Evolutionary conservation across 306 rosid species (phyloP).

Genomic region (Cicer bijugum): DNA sequence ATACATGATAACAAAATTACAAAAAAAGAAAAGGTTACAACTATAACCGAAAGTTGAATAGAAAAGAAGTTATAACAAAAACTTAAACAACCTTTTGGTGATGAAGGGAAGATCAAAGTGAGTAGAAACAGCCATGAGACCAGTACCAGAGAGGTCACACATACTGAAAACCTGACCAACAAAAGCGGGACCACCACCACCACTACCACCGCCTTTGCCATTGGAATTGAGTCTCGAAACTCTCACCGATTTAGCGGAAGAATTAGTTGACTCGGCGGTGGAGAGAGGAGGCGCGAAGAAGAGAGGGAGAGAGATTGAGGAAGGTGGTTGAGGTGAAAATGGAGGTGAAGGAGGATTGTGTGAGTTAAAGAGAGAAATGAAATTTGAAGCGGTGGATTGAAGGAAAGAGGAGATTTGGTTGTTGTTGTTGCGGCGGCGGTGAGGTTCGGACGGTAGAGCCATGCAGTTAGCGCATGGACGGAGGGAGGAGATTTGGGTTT

Average conservation of each 20-base stretch:
- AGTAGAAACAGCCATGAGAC: constrained; percentile 95
- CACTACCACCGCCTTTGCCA: constrained; percentile 52
- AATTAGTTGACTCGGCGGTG: constrained; percentile 47
- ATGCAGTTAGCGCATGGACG: constrained; percentile 44
- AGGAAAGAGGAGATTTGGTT: constrained; percentile 59
- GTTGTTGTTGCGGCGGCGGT: constrained; percentile 37
- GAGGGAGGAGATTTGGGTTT: background rate
- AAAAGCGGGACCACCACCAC: constrained; percentile 80
- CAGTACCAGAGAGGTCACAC: constrained; percentile 99
- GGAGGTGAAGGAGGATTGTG: constrained; percentile 45
- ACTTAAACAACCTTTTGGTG: constrained; percentile 66
- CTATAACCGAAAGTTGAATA: background rate
- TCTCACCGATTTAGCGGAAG: constrained; percentile 64
- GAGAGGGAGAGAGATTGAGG: constrained; percentile 56
- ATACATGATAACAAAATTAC: background rate
- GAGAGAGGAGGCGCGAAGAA: constrained; percentile 50
- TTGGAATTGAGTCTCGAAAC: constrained; percentile 54
- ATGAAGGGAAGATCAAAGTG: constrained; percentile 89
- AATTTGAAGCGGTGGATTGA: constrained; percentile 65
- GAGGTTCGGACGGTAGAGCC: constrained; percentile 66
- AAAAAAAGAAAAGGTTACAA: background rate
- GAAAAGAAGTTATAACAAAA: background rate
- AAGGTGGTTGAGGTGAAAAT: constrained; percentile 9
- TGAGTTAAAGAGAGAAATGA: constrained; percentile 59
- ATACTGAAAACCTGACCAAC: constrained; percentile 98